phyloP scores from a whole-genome alignment of 257 asterid genomes.

The Lantana camara region DNA sequence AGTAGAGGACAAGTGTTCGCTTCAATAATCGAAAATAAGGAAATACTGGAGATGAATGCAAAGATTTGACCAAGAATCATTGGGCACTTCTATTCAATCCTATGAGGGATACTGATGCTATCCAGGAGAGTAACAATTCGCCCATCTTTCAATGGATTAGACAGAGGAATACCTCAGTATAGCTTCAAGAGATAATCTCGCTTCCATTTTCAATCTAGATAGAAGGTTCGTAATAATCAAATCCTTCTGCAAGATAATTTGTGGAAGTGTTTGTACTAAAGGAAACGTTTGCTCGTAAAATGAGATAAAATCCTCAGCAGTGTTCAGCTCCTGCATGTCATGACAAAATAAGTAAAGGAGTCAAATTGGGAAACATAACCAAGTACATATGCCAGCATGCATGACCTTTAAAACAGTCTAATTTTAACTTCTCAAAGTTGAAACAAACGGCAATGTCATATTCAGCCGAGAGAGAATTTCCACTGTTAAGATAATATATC shows the following conservation, averaged over 20 bases:
- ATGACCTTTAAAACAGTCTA: background rate
- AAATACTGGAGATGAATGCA: background rate
- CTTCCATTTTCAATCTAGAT: slow-evolving; percentile 61
- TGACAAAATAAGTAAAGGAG: slow-evolving; percentile 14
- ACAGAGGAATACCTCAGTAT: slow-evolving; percentile 61
- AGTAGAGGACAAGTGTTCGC: background rate
- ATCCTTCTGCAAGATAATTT: slow-evolving; percentile 82
- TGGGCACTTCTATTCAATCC: background rate
- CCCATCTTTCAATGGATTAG: background rate
- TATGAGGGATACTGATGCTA: slow-evolving; percentile 13
- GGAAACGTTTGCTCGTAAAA: slow-evolving; percentile 84
- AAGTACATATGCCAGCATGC: background rate
- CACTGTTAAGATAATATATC: background rate
- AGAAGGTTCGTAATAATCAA: slow-evolving; percentile 61
- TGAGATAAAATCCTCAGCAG: slow-evolving; percentile 89
- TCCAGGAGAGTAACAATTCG: slow-evolving; percentile 4
- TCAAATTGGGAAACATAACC: slow-evolving; percentile 3
- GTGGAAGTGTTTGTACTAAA: slow-evolving; percentile 87
- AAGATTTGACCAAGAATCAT: background rate
- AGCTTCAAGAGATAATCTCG: slow-evolving; percentile 81
- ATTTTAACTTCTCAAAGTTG: background rate
- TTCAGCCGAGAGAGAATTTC: background rate
- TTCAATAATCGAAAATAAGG: background rate
- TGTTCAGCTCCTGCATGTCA: slow-evolving; percentile 79
- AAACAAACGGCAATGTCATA: background rate